Percentiles rank a stretch among this genome's conserved stretches.
Evolutionary conservation across 2,329 filamentous ascomycete genomes (phyloP).

Genomic region (Pestalotiopsis sp.): DNA sequence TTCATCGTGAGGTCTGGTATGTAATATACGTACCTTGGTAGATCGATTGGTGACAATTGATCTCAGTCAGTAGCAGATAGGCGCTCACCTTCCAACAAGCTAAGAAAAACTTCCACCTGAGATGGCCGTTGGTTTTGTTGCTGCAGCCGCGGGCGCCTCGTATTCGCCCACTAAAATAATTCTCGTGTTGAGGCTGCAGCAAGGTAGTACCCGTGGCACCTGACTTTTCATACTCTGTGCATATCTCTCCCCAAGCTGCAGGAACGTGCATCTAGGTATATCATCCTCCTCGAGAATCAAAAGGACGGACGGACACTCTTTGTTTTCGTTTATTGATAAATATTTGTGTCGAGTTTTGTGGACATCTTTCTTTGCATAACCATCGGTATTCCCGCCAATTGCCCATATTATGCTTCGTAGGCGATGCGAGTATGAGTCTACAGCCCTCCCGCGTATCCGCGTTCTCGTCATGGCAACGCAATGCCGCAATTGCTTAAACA

Average conservation of each 20-base stretch:
- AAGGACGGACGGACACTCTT: too few relatives aligned
- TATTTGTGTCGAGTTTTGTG: neutral
- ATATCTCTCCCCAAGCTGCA: neutral
- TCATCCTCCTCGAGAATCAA: neutral
- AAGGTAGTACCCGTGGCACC: neutral
- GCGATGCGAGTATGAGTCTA: neutral
- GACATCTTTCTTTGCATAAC: neutral
- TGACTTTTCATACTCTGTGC: neutral
- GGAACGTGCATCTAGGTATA: neutral
- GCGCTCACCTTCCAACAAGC: neutral
- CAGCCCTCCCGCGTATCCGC: neutral
- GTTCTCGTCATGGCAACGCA: neutral
- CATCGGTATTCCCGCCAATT: neutral
- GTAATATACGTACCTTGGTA: neutral
- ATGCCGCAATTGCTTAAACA: neutral
- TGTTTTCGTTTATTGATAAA: too few relatives aligned
- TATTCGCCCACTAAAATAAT: slow-evolving; percentile 8
- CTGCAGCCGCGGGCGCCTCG: slow-evolving; percentile 5
- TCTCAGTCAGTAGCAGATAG: neutral
- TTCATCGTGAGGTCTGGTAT: neutral
- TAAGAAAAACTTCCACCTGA: slow-evolving; percentile 6
- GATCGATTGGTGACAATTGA: neutral
- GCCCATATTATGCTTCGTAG: too few relatives aligned
- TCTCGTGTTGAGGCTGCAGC: slow-evolving; percentile 2
- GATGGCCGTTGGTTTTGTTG: slow-evolving; percentile 2